phyloP scores from a whole-genome alignment of 2,329 filamentous ascomycete species.

The Anthostomella pinea region DNA sequence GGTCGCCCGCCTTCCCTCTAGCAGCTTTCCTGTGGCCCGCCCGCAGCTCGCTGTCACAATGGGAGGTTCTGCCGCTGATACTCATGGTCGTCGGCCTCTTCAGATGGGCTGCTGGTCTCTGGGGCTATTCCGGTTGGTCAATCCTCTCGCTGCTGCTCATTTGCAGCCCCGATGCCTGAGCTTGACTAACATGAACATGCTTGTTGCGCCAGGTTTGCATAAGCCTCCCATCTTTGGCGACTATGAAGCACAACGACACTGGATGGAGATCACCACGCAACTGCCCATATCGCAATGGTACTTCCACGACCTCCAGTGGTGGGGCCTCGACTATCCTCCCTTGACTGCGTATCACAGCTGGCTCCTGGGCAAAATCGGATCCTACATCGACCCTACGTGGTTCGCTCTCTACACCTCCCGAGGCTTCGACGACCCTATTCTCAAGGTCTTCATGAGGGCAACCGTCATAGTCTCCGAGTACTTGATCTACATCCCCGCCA shows the following conservation, averaged over 20 bases:
- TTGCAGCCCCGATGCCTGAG: too few species aligned
- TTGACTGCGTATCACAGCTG: constrained; percentile 98
- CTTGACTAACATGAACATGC: constrained; percentile 8
- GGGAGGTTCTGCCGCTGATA: constrained; percentile 83
- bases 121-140: constrained; percentile 83
- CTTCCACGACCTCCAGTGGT: constrained; percentile 94
- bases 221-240: constrained; percentile 91
- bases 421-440: constrained; percentile 69
- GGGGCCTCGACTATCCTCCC: constrained; percentile 96
- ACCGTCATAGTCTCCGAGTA: constrained; percentile 91
- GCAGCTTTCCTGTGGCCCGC: constrained; percentile 94
- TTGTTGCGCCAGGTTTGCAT: constrained; percentile 58
- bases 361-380: constrained; percentile 84
- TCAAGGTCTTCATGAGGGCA: constrained; percentile 95
- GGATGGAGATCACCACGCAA: constrained; percentile 95
- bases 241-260: constrained; percentile 96
- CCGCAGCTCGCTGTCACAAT: constrained; percentile 80
- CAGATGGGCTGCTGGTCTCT: constrained; percentile 86
- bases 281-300: constrained; percentile 95
- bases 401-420: constrained; percentile 83
- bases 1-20: constrained; percentile 77
- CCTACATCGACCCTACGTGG: constrained; percentile 76
- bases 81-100: constrained; percentile 91
- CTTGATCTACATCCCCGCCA: constrained; percentile 80
- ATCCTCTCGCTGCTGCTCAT: too few species aligned